Conservation (phyloP, 345 rosid genomes). For the Trapa incisa region DNA sequence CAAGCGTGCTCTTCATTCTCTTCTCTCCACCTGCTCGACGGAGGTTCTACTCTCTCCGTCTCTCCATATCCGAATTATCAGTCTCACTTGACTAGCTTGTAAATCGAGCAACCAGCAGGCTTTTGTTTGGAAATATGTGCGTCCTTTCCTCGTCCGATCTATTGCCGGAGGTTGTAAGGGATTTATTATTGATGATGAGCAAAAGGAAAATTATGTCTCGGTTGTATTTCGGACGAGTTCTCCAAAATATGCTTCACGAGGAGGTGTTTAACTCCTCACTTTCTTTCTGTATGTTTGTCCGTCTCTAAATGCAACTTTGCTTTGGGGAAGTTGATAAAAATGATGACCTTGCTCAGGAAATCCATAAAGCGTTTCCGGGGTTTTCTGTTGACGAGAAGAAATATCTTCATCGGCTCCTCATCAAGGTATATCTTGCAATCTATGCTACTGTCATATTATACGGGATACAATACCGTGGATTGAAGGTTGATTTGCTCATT, state of each 20-base stretch:
- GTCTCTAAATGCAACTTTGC: background rate
- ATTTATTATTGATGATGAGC: background rate
- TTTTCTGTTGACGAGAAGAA: constrained; percentile 10
- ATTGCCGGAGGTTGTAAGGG: background rate
- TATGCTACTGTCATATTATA: too few relatives aligned
- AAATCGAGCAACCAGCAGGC: too few relatives aligned
- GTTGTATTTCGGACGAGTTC: background rate
- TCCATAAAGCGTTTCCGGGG: constrained; percentile 9
- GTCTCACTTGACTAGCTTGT: too few relatives aligned
- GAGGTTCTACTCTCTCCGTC: constrained; percentile 7
- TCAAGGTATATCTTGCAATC: constrained; percentile 6
- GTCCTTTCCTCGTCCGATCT: too few relatives aligned
- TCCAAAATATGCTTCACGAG: background rate
- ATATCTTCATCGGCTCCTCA: constrained; percentile 9
- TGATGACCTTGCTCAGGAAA: constrained; percentile 2
- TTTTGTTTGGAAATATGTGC: too few relatives aligned
- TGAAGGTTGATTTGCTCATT: too few relatives aligned
- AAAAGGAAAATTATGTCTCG: background rate
- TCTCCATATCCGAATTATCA: background rate
- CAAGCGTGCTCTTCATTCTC: constrained; percentile 13
- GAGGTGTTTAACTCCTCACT: background rate
- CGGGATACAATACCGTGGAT: too few relatives aligned
- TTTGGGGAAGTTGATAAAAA: background rate
- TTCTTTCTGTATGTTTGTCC: too few relatives aligned
- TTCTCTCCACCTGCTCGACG: constrained; percentile 12